Evolutionary conservation across 2,329 filamentous ascomycete species (phyloP), one percentile per base, ranked within the genome.

Genomic region (Remersonia thermophila): DNA sequence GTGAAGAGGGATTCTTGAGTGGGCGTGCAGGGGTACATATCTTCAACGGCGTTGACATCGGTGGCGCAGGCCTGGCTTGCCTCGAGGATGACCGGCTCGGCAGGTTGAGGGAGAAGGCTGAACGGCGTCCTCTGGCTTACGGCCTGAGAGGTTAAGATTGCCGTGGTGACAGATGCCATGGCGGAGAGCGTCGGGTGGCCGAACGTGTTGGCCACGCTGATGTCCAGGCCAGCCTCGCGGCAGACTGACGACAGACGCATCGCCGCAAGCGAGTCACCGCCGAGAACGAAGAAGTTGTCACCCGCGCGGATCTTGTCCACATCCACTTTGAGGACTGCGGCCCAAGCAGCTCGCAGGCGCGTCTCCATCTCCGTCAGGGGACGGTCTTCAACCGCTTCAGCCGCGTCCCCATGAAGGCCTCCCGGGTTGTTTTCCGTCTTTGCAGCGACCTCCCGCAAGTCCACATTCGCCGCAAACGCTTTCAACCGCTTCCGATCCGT

Each of bases 1-100:
- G 68, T 66, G 56, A 74, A 65, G 2, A 74, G 57, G 2, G 63
- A 67, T 47, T 71, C 68, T 40, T 75, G 70, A 1, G 71, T 54
- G 0, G 68, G 62, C 0, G 67, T 69, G 51, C 67, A 71, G 1
- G 69, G 69, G 36, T 71, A 74, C 0, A 69, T 50, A 39, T 75
- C 69, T 33, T 70, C 63, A 4, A 71, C 51, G 0, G 26, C 34
- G 0, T 51, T 54, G 6, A 48, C 33, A 1, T 50, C 42, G 6
- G 51, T 38, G 2, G 53, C 49, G 41, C 66, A 69, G 6, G 64
- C 51, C n/a, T 43, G 46, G 5, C 62, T 58, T 8, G 58, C 58
- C 11, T 66, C 61, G 0, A 40, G 36, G 12, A 54, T 49, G 2
- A 62, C 62, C 2, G 42, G 42, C n/a, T 57, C 47, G n/a, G 47